These are phyloP conservation scores for Petrea volubilis DNA, from an alignment of 257 asterid species.

Conservation along the genomic window DNA sequence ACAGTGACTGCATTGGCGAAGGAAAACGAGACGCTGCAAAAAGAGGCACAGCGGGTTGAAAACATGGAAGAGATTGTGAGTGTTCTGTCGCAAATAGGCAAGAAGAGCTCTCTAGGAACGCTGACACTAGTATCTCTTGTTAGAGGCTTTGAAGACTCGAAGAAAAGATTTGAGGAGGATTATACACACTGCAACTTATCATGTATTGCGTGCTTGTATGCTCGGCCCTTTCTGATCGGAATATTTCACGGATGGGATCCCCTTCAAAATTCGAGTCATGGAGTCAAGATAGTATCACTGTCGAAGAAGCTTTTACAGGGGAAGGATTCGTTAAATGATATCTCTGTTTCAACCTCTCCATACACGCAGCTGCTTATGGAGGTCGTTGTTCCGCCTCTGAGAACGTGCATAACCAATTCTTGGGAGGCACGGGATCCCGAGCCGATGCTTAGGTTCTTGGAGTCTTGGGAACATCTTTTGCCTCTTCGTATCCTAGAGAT, in stretches of 20 bases:
- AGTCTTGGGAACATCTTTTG: constrained; percentile 57
- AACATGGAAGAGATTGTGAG: constrained; percentile 42
- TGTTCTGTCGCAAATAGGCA: constrained; percentile 39
- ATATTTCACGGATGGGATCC: constrained; percentile 68
- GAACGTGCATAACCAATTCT: no score
- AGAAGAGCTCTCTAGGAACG: constrained; percentile 42
- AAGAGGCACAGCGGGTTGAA: constrained; percentile 47
- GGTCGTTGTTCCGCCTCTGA: constrained; percentile 60
- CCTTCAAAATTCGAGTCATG: constrained; percentile 57
- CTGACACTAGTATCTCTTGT: constrained; percentile 52
- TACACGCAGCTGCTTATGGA: constrained; percentile 58
- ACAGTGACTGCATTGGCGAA: constrained; percentile 48
- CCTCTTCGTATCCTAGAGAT: constrained; percentile 46
- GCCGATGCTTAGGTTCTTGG: constrained; percentile 57
- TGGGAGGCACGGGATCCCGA: constrained; percentile 65
- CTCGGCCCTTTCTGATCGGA: constrained; percentile 52
- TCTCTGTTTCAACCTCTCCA: constrained; percentile 33
- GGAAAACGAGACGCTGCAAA: constrained; percentile 54
- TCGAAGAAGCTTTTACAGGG: constrained; percentile 55
- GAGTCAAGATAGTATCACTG: constrained; percentile 39
- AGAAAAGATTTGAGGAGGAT: constrained; percentile 38
- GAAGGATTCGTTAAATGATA: constrained; percentile 21
- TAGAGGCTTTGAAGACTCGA: constrained; percentile 40
- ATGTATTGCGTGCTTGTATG: constrained; percentile 54
- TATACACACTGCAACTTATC: constrained; percentile 50